Conservation (phyloP, 2,329 filamentous ascomycete genomes). For the Fusarium sp. region DNA sequence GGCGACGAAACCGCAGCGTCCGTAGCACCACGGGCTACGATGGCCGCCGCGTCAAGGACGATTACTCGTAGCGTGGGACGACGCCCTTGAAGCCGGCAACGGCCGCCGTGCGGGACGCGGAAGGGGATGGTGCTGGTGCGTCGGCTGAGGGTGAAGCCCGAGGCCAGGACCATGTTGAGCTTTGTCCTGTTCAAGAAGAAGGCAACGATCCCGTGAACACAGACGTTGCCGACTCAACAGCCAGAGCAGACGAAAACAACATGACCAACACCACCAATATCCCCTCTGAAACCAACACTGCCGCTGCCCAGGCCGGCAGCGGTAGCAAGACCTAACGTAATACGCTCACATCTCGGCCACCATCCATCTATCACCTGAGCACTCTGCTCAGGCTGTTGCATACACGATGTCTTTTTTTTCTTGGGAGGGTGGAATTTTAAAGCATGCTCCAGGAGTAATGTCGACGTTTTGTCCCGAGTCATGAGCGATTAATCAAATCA, state of each 20-base stretch:
- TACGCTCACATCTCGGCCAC: slow-evolving; percentile 14
- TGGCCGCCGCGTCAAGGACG: slow-evolving; percentile 75
- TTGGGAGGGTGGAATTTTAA: slow-evolving; percentile 4
- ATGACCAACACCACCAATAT: neutral
- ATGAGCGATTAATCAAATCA: neutral
- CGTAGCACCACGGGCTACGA: slow-evolving; percentile 54
- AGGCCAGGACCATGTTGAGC: neutral
- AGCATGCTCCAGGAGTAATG: neutral
- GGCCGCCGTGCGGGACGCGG: neutral
- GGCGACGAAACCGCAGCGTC: slow-evolving; percentile 49
- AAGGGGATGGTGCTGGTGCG: neutral
- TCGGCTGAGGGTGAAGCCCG: neutral
- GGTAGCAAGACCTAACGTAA: slow-evolving; percentile 10
- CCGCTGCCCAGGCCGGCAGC: neutral
- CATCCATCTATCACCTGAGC: neutral
- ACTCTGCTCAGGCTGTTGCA: slow-evolving; percentile 1
- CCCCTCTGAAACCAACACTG: neutral
- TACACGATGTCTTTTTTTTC: slow-evolving; percentile 13
- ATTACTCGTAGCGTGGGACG: slow-evolving; percentile 65
- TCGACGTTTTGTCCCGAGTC: neutral
- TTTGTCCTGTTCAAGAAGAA: neutral
- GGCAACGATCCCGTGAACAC: neutral
- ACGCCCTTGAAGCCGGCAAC: neutral
- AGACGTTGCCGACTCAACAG: neutral
- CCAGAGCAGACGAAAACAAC: neutral